These are phyloP conservation scores for Triticum monococcum DNA, from an alignment of 176 grass and related monocot species.

Conservation along the genomic window DNA sequence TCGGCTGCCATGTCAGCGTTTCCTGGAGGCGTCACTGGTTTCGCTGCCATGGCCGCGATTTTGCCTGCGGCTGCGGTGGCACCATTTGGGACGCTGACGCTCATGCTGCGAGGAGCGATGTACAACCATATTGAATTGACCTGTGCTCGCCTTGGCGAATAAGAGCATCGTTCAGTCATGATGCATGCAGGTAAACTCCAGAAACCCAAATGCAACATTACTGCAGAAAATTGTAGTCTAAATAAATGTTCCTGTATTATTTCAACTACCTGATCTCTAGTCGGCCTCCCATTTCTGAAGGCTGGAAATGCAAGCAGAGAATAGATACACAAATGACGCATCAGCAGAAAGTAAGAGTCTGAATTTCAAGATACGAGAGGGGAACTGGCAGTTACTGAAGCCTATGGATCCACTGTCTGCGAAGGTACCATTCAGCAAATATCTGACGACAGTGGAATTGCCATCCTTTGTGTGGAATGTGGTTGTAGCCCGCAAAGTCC, in stretches of 20 bases:
- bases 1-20: too few species aligned
- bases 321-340: not conserved
- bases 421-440: constrained; percentile 36
- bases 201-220: not conserved
- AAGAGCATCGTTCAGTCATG: not conserved
- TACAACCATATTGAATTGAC: not conserved
- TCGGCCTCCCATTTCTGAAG: constrained; percentile 42
- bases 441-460: constrained; percentile 23
- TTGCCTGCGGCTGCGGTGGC: too few species aligned
- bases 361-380: not conserved
- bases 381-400: not conserved
- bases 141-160: not conserved
- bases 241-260: not conserved
- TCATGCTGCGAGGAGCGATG: too few species aligned
- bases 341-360: not conserved
- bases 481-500: constrained; percentile 75
- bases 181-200: not conserved
- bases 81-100: too few species aligned
- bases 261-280: constrained; percentile 41
- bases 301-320: constrained; percentile 29
- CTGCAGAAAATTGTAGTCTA: not conserved
- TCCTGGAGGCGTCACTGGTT: too few species aligned
- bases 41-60: too few species aligned
- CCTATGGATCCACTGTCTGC: constrained; percentile 35
- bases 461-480: constrained; percentile 50